A percentile compares a stretch with the other conserved stretches of the same genome.
Conservation (phyloP, 2,329 filamentous ascomycete species). For the Neonectria sp. region DNA sequence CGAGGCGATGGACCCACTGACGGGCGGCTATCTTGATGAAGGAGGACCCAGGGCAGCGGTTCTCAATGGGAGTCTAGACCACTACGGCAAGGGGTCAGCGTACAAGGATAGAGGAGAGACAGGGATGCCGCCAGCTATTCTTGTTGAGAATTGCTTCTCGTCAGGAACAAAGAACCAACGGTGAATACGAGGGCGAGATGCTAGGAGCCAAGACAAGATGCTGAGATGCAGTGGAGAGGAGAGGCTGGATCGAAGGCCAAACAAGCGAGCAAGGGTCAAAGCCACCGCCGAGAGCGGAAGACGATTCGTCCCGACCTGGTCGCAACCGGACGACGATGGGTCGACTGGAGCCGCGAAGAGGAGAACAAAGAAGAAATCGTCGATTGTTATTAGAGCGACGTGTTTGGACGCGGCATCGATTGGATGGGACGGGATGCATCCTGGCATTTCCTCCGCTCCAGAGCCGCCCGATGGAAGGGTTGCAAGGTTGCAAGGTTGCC, state of each 20-base stretch:
- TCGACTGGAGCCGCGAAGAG: constrained; percentile 19
- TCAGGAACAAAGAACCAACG: constrained; percentile 14
- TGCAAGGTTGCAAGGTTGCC: constrained; percentile 8
- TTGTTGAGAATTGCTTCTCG: background rate
- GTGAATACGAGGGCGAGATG: background rate
- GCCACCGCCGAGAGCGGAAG: background rate
- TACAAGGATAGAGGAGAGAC: background rate
- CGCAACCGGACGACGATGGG: constrained; percentile 24
- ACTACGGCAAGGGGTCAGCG: background rate
- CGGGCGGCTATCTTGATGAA: constrained; percentile 28
- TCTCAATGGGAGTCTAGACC: constrained; percentile 7
- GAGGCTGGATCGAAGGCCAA: constrained; percentile 7
- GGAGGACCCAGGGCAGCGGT: constrained; percentile 22
- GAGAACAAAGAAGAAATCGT: background rate
- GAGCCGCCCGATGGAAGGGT: constrained; percentile 20
- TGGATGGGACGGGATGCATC: constrained; percentile 22
- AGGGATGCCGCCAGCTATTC: background rate
- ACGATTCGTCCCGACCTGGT: background rate
- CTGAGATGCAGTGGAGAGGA: background rate
- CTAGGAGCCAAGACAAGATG: too few relatives aligned
- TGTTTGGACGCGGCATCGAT: constrained; percentile 7
- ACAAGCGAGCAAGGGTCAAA: background rate
- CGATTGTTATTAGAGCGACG: background rate
- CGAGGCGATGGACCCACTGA: background rate
- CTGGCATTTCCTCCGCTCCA: background rate